Evolutionary conservation across 1,284 basidiomycete genomes (phyloP), one percentile per base, ranked within the genome.

Genomic region (Marasmius oreades): DNA sequence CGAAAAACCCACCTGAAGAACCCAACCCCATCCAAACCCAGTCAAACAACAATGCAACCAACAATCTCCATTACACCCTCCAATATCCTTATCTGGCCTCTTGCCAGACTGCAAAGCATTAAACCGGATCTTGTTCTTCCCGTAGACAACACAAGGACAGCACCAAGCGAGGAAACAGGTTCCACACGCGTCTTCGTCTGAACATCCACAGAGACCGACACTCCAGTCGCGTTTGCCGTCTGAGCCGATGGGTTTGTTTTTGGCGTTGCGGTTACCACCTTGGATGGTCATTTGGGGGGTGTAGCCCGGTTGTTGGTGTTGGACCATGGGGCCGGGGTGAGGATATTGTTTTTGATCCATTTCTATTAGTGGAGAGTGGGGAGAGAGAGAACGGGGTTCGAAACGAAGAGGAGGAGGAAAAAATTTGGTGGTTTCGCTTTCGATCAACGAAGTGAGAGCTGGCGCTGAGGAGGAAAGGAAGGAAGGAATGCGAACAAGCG

Each of bases 211-310:
- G 26, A 77, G 55, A 2, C 70, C 72, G 58, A 69, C 53, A 53
- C 73, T 76, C 77, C 77, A 79, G 20, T 70, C 72, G 37, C 77
- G 70, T 54, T 67, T 64, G 6, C 73, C 74, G 16, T 69, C 62
- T 24, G 56, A 42, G 55, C 70, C 66, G 26, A 68, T 26, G 23
- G 70, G 70, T 23, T 71, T 61, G 59, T 70, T 69, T 46, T 65
- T 63, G 1, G 65, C 69, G 57, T 76, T 77, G 42, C 66, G 64
- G 64, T 72, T 67, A 3, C 71, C 66, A 23, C 63, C 63, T 26
- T 53, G 60, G 23, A 55, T 28, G 36, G 60, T 55, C 64, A 67
- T 67, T 4, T 61, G 59, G 42, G 55, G 57, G 11, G 58, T 64
- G 10, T 58, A 52, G 53, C 63, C 62, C 23, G 63, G 64, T 53